Evolutionary conservation across 148 eudicot genomes (phyloP).

Genomic region (Rhododendron mucronatum): DNA sequence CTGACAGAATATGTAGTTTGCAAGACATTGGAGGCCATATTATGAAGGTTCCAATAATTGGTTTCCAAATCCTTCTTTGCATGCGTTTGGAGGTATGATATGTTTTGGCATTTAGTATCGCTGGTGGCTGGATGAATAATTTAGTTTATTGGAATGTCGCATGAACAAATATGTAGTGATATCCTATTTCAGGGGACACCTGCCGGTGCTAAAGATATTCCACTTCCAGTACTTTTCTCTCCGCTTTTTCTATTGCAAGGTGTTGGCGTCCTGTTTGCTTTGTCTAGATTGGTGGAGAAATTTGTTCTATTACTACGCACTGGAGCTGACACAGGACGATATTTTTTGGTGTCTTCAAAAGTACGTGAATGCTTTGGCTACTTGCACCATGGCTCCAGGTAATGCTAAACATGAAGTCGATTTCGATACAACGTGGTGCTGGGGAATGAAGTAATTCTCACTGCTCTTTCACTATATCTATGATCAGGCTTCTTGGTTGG

Average conservation of each 20-base stretch:
- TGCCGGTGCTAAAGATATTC: slow-evolving; percentile 53
- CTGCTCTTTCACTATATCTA: slow-evolving; percentile 6
- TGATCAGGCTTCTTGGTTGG: slow-evolving; percentile 84
- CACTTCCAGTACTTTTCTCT: slow-evolving; percentile 69
- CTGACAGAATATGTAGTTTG: slow-evolving; percentile 59
- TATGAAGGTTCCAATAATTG: slow-evolving; percentile 81
- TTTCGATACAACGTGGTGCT: background rate
- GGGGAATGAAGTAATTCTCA: background rate
- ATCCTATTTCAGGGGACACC: slow-evolving; percentile 74
- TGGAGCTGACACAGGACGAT: slow-evolving; percentile 51
- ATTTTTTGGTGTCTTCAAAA: slow-evolving; percentile 59
- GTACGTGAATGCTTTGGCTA: slow-evolving; percentile 69
- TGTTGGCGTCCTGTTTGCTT: slow-evolving; percentile 62
- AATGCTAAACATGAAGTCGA: background rate
- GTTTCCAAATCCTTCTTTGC: slow-evolving; percentile 81
- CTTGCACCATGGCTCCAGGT: slow-evolving; percentile 94
- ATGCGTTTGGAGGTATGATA: slow-evolving; percentile 75
- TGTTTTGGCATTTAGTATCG: background rate
- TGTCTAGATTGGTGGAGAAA: slow-evolving; percentile 68
- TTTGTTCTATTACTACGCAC: slow-evolving; percentile 47
- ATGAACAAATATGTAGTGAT: slow-evolving; percentile 8
- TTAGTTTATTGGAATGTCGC: slow-evolving; percentile 1
- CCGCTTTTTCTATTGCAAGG: slow-evolving; percentile 85
- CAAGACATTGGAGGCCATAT: slow-evolving; percentile 91
- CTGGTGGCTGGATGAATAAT: slow-evolving; percentile 1